Evolutionary conservation across 2,329 filamentous ascomycete species (phyloP), one percentile per base, ranked within the genome.

Genomic region (Trichoderma harzianum): DNA sequence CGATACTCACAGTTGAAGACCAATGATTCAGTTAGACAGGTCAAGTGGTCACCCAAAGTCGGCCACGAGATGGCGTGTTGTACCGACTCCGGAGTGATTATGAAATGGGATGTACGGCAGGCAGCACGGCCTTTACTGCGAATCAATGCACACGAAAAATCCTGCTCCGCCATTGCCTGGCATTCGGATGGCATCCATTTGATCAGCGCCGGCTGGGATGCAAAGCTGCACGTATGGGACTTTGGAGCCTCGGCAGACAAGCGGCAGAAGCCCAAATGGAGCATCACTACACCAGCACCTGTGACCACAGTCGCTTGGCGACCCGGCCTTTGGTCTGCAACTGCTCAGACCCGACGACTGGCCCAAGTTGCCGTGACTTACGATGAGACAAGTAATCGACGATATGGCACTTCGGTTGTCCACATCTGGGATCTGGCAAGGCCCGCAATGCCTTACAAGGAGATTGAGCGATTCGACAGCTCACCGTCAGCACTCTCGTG

Each of bases 341-440:
- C 88, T 5, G 86, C 88, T 0, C 87, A 89, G 74, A 88, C 86
- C 4, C 85, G 86, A 61, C 84, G 89, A 58, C 87, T 87, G 2
- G 89, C 89, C 0, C 89, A 91, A 76, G 83, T 91, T 12, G 88
- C 89, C 3, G 86, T 91, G 2, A 84, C 88, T 1, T 90, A 92
- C 76, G 87, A 91, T 72, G 88, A 89, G 74, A 83, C 83, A 55
- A 85, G 85, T 75, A 79, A 84, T 57, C 86, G 85, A 71, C 83
- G 85, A 10, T 86, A 86, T 68, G 89, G 88, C 55, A 87, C 88
- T 57, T 87, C 85, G 32, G 83, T 85, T 0, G 88, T 91, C 16
- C 89, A 92, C 71, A 83, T 92, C 24, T 92, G 90, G 89, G 90
- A 92, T 77, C 80, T 92, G n/a, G 90, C 89, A 7, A 84, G 90